Evolutionary conservation across 208 protist species (phyloP).

Genomic region (Tritrichomonas musculus): DNA sequence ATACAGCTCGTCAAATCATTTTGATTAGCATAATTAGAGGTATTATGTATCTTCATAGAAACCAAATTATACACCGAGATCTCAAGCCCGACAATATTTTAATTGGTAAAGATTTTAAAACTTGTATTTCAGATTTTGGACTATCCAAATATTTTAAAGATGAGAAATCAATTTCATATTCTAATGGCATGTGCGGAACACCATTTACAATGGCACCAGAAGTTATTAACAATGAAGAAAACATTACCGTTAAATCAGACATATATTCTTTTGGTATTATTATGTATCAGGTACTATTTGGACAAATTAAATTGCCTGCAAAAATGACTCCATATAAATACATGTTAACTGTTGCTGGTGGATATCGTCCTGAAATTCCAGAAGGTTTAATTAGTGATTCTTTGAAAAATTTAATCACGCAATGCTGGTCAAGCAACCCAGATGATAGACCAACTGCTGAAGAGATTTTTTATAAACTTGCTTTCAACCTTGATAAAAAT

Average conservation of each 20-base stretch:
- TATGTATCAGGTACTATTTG: neutral
- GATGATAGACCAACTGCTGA: neutral
- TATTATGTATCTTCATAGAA: neutral
- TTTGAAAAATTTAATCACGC: neutral
- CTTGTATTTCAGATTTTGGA: neutral
- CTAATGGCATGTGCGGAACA: neutral
- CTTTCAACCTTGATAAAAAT: too few species aligned
- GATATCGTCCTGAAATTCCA: too few species aligned
- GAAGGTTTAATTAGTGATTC: neutral
- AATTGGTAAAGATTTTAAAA: neutral
- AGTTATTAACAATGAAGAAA: neutral
- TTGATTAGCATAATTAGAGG: too few species aligned
- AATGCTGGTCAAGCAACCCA: neutral
- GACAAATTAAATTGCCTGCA: neutral
- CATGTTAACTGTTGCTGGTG: too few species aligned
- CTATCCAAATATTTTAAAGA: too few species aligned
- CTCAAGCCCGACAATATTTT: neutral
- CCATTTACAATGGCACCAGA: neutral
- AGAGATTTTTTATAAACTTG: too few species aligned
- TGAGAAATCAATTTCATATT: neutral
- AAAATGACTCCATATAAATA: neutral
- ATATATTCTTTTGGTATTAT: neutral
- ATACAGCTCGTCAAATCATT: too few species aligned
- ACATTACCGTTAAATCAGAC: neutral
- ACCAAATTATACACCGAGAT: neutral